Conservation (phyloP, 306 rosid genomes). For the Prunus fruticosa region DNA sequence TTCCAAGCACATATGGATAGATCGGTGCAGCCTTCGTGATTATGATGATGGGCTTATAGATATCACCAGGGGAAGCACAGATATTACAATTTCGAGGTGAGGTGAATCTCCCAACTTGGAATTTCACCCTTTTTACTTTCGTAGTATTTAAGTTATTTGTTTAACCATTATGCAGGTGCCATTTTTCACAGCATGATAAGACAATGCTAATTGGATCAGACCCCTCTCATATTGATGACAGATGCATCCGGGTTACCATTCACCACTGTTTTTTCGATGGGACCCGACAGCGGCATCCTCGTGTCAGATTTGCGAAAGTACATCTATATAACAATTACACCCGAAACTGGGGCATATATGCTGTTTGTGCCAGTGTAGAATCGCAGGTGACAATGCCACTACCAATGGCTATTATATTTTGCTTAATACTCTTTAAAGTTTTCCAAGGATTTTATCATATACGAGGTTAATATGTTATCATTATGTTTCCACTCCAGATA, state of each 20-base stretch:
- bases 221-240: slow-evolving; percentile 66
- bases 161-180: slow-evolving; percentile 59
- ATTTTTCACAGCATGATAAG: slow-evolving; percentile 79
- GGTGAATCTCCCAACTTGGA: slow-evolving; percentile 10
- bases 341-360: slow-evolving; percentile 98
- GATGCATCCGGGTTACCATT: slow-evolving; percentile 85
- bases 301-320: slow-evolving; percentile 83
- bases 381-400: slow-evolving; percentile 56
- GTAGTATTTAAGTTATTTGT: slow-evolving; percentile 13
- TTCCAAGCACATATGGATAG: slow-evolving; percentile 94
- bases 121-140: not conserved
- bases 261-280: slow-evolving; percentile 96
- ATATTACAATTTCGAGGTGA: slow-evolving; percentile 86
- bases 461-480: not conserved
- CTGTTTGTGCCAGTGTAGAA: slow-evolving; percentile 96
- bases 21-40: slow-evolving; percentile 77
- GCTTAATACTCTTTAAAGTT: not conserved
- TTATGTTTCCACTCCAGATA: slow-evolving; percentile 49
- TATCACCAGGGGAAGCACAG: slow-evolving; percentile 80
- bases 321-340: slow-evolving; percentile 88
- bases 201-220: slow-evolving; percentile 92
- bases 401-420: not conserved
- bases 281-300: slow-evolving; percentile 92
- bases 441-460: slow-evolving; percentile 1
- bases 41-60: slow-evolving; percentile 90